Base-by-base conservation (phyloP, 805 yeast genomes). In the Suhomyces vadensis region DNA sequence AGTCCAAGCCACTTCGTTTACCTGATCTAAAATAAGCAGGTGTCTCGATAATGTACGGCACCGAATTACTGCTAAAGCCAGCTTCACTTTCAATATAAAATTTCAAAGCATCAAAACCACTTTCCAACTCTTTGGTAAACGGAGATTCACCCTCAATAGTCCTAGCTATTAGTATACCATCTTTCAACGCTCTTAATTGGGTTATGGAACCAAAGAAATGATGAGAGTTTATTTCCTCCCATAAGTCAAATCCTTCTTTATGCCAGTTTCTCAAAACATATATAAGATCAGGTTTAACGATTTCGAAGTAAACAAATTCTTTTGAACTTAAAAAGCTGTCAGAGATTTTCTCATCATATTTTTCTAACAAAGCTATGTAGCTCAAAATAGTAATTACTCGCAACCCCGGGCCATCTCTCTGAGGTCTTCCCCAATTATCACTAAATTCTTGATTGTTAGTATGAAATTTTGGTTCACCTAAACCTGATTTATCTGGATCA, bases 321-420 rank as follows among this genome's bases (percentile, higher is more conserved):
- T 62, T 62, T 11, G 62, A 56, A 2, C 52, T 44, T 27, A 74
- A 61, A n/a, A 63, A 58, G 0, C 58, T 43, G 50, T 49, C 57
- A 8, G 37, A 46, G 17, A 73, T 43, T 0, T 42, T 23, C 31
- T 51, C 39, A 16, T 63, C 57, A 43, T 61, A 61, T 20, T 62
- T 56, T 5, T 63, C 52, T 46, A 82, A 61, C 2, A 75, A 53
- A 17, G 68, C 64, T 47, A 87, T 53, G 58, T 79, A 87, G 48
- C 76, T 76, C 29, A 78, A 62, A 17, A 83, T 73, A 1, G 96
- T 76, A 44, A 84, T 74, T 8, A 82, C 75, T 54, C 97, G 75
- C 45, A 92, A 71, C 1, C 95, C 91, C 0, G 98, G 97, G 0
- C 98, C 98, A 62, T 92, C 98, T 47, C 89, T 77, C 65, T 92